A percentile compares a stretch with the other conserved stretches of the same genome.
These are phyloP conservation scores for Komagataella kurtzmanii DNA, from an alignment of 805 yeast species.

Conservation along the genomic window DNA sequence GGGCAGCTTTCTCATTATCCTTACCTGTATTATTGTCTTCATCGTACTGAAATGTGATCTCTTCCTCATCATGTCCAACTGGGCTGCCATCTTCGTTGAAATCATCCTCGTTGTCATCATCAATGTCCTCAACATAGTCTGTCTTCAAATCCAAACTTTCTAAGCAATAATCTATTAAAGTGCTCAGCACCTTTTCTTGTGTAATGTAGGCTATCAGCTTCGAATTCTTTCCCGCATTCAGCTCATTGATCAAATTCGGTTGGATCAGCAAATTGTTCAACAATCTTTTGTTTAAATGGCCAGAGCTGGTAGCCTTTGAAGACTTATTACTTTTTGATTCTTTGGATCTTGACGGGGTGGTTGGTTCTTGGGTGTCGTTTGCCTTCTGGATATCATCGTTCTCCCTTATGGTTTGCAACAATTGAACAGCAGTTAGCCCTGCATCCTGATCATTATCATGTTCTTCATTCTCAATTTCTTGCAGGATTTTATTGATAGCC, in stretches of 20 bases:
- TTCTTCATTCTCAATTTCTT: conserved; percentile 22
- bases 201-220: conserved; percentile 19
- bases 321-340: neutral
- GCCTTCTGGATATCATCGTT: conserved; percentile 8
- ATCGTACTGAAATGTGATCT: neutral
- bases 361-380: neutral
- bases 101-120: neutral
- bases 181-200: conserved; percentile 15
- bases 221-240: conserved; percentile 19
- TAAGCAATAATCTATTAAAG: conserved; percentile 16
- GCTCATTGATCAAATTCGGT: conserved; percentile 20
- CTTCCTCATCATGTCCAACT: neutral
- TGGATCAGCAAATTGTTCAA: conserved; percentile 21
- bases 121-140: conserved; percentile 5
- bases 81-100: neutral
- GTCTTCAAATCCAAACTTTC: conserved; percentile 11
- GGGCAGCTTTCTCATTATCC: neutral
- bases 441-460: conserved; percentile 5
- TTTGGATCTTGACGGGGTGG: neutral
- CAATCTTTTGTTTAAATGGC: conserved; percentile 12
- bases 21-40: neutral
- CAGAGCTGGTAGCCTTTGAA: neutral
- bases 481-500: conserved; percentile 19
- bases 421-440: conserved; percentile 6
- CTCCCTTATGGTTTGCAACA: conserved; percentile 20